Evolutionary conservation across 2,329 filamentous ascomycete genomes (phyloP).

Genomic region (Colletotrichum aenigma): DNA sequence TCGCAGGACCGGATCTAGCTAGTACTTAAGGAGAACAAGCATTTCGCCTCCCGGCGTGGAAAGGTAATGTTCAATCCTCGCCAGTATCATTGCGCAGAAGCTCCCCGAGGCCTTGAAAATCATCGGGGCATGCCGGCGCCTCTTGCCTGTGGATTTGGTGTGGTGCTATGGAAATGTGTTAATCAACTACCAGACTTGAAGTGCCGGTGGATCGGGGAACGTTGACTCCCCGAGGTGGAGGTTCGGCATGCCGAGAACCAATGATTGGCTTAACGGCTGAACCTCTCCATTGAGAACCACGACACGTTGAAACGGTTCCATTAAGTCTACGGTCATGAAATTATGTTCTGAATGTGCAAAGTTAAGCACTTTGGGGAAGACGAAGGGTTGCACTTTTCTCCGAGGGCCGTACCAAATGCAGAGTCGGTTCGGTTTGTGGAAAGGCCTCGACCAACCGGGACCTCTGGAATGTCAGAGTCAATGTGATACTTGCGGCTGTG

Average conservation of each 20-base stretch:
- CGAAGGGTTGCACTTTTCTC: background rate
- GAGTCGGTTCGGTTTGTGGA: background rate
- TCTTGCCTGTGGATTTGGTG: background rate
- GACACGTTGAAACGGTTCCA: background rate
- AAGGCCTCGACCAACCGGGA: background rate
- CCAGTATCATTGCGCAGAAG: background rate
- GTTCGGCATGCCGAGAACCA: background rate
- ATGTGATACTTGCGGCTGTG: background rate
- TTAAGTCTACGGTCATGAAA: background rate
- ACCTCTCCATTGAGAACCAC: background rate
- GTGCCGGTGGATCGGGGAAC: background rate
- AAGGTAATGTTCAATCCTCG: background rate
- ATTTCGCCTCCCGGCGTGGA: background rate
- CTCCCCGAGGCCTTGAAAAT: background rate
- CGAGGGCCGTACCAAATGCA: background rate
- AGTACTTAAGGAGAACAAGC: background rate
- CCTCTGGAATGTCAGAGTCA: no score
- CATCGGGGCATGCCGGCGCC: background rate
- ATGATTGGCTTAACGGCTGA: background rate
- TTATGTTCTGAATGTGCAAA: background rate
- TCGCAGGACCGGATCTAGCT: background rate
- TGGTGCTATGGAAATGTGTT: background rate
- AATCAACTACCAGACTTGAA: background rate
- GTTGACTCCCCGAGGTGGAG: background rate
- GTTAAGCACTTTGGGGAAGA: background rate